Percentiles rank a stretch among this genome's conserved stretches.
phyloP scores from a whole-genome alignment of 2,329 filamentous ascomycete species.

The Didymellaceae sp. region DNA sequence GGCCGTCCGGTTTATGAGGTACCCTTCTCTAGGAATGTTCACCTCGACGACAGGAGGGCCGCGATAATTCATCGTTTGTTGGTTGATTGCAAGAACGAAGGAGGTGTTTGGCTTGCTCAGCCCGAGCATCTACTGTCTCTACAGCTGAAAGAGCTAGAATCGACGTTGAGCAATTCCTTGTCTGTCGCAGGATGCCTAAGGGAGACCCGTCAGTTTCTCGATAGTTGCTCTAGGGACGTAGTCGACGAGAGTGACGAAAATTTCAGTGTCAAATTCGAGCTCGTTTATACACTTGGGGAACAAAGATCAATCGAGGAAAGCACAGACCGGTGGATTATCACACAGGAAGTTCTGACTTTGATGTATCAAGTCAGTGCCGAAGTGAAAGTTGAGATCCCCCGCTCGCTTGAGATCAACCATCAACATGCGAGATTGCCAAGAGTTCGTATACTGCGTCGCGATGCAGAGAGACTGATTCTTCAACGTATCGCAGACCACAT shows the following conservation, averaged over 20 bases:
- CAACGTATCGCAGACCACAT: slow-evolving; percentile 44
- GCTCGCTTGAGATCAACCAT: slow-evolving; percentile 51
- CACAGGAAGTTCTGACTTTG: slow-evolving; percentile 60
- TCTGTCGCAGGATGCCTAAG: slow-evolving; percentile 48
- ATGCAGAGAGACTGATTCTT: slow-evolving; percentile 44
- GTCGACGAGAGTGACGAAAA: slow-evolving; percentile 72
- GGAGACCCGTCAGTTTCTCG: slow-evolving; percentile 55
- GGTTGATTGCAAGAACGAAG: slow-evolving; percentile 55
- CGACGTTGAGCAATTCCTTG: not conserved
- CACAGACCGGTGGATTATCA: slow-evolving; percentile 63
- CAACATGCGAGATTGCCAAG: slow-evolving; percentile 54
- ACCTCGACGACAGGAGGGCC: slow-evolving; percentile 42
- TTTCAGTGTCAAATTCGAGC: slow-evolving; percentile 65
- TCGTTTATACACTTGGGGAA: slow-evolving; percentile 67
- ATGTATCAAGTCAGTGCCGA: slow-evolving; percentile 45
- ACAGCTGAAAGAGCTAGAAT: slow-evolving; percentile 66
- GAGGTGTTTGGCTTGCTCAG: slow-evolving; percentile 66
- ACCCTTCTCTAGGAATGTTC: slow-evolving; percentile 63
- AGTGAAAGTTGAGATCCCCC: slow-evolving; percentile 42
- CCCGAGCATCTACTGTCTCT: slow-evolving; percentile 71
- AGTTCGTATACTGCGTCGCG: slow-evolving; percentile 55
- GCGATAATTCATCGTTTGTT: slow-evolving; percentile 49
- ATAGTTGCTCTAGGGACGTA: slow-evolving; percentile 59
- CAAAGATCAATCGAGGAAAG: slow-evolving; percentile 60
- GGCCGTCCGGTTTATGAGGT: slow-evolving; percentile 62